phyloP scores from a whole-genome alignment of 306 rosid genomes.

The Dicorynia guianensis region DNA sequence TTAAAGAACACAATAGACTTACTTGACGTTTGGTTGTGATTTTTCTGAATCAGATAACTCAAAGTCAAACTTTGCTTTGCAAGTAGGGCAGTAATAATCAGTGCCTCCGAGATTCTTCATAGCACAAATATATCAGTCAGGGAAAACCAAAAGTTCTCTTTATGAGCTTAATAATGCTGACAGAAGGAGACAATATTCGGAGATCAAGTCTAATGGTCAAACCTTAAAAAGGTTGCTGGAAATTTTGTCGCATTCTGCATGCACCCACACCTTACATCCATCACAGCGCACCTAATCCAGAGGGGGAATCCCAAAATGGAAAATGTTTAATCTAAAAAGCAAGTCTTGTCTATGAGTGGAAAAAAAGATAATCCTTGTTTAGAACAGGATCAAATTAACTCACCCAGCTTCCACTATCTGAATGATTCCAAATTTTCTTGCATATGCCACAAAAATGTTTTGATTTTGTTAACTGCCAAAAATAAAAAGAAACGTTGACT shows the following conservation, averaged over 20 bases:
- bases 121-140: constrained; percentile 46
- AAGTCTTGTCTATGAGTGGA: constrained; percentile 22
- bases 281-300: constrained; percentile 92
- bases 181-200: constrained; percentile 22
- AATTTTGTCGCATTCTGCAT: constrained; percentile 94
- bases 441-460: constrained; percentile 98
- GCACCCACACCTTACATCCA: constrained; percentile 99
- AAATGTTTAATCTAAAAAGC: constrained; percentile 28
- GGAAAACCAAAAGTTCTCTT: constrained; percentile 38
- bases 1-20: constrained; percentile 46
- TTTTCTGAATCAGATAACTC: constrained; percentile 95
- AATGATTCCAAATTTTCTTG: constrained; percentile 90
- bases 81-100: constrained; percentile 96
- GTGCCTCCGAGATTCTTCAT: constrained; percentile 85
- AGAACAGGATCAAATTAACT: constrained; percentile 49
- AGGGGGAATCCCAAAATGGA: constrained; percentile 32
- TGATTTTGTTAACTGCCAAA: constrained; percentile 81
- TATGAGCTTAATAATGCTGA: constrained; percentile 32
- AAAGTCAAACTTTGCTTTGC: constrained; percentile 95
- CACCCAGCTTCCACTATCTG: constrained; percentile 99
- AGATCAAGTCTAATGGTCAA: constrained; percentile 37
- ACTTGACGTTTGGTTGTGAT: constrained; percentile 80
- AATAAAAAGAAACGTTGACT: constrained; percentile 17
- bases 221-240: constrained; percentile 87
- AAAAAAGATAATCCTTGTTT: constrained; percentile 26